Base-by-base conservation (phyloP, 2,329 filamentous ascomycete genomes). In the Coniochaeta sp. region DNA sequence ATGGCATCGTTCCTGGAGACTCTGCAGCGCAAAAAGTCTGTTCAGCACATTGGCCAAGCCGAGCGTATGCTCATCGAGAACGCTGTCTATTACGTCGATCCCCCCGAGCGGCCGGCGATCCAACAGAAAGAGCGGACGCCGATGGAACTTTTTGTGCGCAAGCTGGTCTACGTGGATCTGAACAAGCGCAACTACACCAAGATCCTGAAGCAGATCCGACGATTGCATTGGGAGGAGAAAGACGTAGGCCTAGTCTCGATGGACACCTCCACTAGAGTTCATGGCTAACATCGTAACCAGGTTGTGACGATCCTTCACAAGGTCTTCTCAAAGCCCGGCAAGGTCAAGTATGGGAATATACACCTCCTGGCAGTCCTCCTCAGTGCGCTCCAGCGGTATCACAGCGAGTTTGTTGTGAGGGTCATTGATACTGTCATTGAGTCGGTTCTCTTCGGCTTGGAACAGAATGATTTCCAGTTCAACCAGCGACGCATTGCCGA, bases 11-110 rank as follows among this genome's bases (percentile, higher is more conserved):
- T 99, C 72, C 76, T 99, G 26, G 95, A 99, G 73, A 99, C 93
- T 0, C 79, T 99, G 16, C 91, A 96, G 71, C 89, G 95, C 61
- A 99, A 99, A 79, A 99, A 99, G 76, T 87, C 90, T 8, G 93
- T 95, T 8, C 92, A 97, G 71, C 93, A 98, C 70, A 88, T 99
- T 61, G 93, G 93, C 16, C 91, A 96, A 68, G 91, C 96, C 67
- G 95, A 99, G 74, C 89, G 93, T 43, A 98, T 99, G 93, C 85
- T 98, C 33, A 95, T 99, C 61, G 95, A 99, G 73, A 99, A 99
- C 71, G 95, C 95, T 3, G 86, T 97, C 61, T 99, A 99, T 75
- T 98, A 97, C 67, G 95, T 99, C 60, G 95, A 98, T 68, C 95
- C 95, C 16, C 96, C 95, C 0, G 89, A 96, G 71, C 86, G 95